Evolutionary conservation across 176 grass and related monocot genomes (phyloP), one percentile per base, ranked within the genome.

Genomic region (Aegilops speltoides): DNA sequence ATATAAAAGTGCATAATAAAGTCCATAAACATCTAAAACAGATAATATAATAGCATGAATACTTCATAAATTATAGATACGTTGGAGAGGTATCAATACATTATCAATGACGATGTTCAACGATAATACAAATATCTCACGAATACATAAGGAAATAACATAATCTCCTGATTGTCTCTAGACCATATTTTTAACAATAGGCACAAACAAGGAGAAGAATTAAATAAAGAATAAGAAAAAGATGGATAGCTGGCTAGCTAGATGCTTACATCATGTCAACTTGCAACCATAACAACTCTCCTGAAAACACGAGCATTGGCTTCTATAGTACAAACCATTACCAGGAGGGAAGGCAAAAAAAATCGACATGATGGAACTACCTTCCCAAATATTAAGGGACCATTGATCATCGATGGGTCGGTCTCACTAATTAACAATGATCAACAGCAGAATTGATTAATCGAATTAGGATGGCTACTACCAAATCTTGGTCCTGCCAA

Each of bases 181-280:
- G 16, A 2, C 7, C 16, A 19, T 54, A 54, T 54, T 54, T 54
- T 19, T 6, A 19, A 79, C 56, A 31, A 31, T 31, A 31, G 66
- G 10, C 67, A 57, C n/a, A 17, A 52, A 33, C 23, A 72, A 40
- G 33, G 56, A 26, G 25, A 68, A 43, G 6, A 82, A 67, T 7
- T 76, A 12, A 66, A 66, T 45, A 65, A 64, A 70, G 8, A 24
- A 5, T 13, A 29, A 6, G 25, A 20, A 25, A 86, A 82, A 3
- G 38, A 41, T 20, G 64, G 19, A 12, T 32, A 77, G 2, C 8
- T 23, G 34, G 79, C 25, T 40, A 36, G 29, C 17, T 76, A 77
- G 71, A 90, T 82, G 83, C 41, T 86, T 86, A 77, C 72, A 72
- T 90, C 73, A 83, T 83, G 79, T 80, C 73, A 89, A 65, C 37